Evolutionary conservation across 208 protist species (phyloP), one percentile per base, ranked within the genome.

Genomic region (Trypanosomatidae sp.): DNA sequence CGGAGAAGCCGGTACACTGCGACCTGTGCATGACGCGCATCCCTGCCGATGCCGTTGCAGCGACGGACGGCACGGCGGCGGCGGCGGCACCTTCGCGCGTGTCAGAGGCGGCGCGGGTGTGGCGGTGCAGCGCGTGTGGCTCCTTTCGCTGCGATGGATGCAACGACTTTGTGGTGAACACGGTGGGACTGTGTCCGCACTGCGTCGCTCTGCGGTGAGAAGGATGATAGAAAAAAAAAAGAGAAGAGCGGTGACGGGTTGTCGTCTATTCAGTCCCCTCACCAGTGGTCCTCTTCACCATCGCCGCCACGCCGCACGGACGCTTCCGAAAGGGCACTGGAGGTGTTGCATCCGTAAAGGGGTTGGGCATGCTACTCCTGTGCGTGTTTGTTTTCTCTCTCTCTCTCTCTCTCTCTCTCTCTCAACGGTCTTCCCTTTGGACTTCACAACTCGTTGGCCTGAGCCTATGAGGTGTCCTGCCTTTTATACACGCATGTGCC

Each of bases 131-230:
- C 30, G 39, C 41, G 58, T 95, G 91, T 66, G 60, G 36, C 36
- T 69, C 65, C 22, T 72, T 71, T 62, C 88, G 91, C 41, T 95
- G 91, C 81, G 69, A 49, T 33, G 46, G 56, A 19, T 95, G 91
- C 67, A 64, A 93, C 55, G 50, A 69, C 30, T 91, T 83, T 77
- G 77, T 91, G 33, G n/a, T 71, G 17, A 73, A 92, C 52, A 68
- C 70, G n/a, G 39, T 95, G 17, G 84, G 86, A 6, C 50, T 95
- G 66, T 95, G 91, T 44, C 91, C 91, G 12, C 74, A 74, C 0
- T 95, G 91, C 64, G 28, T 92, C 41, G 79, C 89, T 0, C 74
- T 86, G 41, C 62, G 73, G 59, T 84, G 67, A 74, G 69, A 3
- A 41, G 30, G 39, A 6, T 13, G 33, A 52, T 33, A 65, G 8